Conservation (phyloP, 345 rosid genomes). For the Aegle marmelos region DNA sequence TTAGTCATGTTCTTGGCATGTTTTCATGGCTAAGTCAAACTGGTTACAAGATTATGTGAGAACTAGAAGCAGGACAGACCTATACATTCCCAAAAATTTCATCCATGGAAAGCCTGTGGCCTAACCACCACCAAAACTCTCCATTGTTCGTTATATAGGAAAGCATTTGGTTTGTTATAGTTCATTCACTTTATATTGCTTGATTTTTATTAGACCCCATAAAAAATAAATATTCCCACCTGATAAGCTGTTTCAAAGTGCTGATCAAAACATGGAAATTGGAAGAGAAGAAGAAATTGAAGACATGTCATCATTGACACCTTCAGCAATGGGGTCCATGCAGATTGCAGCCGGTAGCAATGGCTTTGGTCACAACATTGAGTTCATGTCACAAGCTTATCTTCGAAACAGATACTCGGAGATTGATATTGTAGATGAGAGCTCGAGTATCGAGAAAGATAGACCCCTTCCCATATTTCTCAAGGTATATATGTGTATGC, state of each 20-base stretch:
- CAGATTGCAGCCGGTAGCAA: conserved; percentile 79
- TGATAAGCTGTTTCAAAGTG: neutral
- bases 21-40: neutral
- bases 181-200: conserved; percentile 41
- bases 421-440: conserved; percentile 58
- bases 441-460: conserved; percentile 37
- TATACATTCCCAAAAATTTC: conserved; percentile 6
- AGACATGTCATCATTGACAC: conserved; percentile 40
- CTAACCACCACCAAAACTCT: conserved; percentile 62
- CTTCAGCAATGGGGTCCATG: conserved; percentile 66
- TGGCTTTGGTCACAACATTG: conserved; percentile 74
- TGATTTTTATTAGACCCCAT: conserved; percentile 10
- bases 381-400: conserved; percentile 77
- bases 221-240: neutral
- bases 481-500: conserved; percentile 38
- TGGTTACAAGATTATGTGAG: conserved; percentile 5
- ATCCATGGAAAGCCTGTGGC: conserved; percentile 68
- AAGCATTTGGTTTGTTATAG: conserved; percentile 61
- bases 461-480: conserved; percentile 85
- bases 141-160: conserved; percentile 41
- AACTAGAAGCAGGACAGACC: conserved; percentile 4
- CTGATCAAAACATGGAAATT: conserved; percentile 42
- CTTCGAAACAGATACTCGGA: conserved; percentile 63
- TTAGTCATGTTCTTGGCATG: conserved; percentile 25
- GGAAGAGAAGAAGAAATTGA: conserved; percentile 50